Evolutionary conservation across 202 grass and related monocot species (phyloP).

Genomic region (Zoysia matrella): DNA sequence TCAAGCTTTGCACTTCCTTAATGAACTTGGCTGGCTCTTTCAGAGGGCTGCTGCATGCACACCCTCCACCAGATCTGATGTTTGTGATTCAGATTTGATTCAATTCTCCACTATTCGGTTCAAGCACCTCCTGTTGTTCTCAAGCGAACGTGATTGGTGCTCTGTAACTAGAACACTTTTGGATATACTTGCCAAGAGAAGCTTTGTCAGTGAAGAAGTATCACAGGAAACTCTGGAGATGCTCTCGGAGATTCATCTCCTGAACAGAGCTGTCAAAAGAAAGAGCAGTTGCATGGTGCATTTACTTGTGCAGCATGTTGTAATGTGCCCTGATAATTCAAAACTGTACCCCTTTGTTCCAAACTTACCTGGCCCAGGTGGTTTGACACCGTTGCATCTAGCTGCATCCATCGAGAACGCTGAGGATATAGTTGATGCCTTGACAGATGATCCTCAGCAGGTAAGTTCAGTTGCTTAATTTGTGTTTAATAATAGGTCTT

Average conservation of each 20-base stretch:
- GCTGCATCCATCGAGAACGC: conserved; percentile 57
- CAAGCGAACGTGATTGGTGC: too few species aligned
- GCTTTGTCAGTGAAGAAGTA: conserved; percentile 55
- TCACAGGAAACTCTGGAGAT: conserved; percentile 78
- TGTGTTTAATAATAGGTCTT: conserved; percentile 1
- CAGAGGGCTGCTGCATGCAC: conserved; percentile 30
- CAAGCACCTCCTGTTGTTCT: conserved; percentile 3
- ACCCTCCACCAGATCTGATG: conserved; percentile 28
- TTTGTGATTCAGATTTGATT: conserved; percentile 47
- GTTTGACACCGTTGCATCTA: conserved; percentile 83
- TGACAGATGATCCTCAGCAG: background rate
- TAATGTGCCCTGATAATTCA: conserved; percentile 59
- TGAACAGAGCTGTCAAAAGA: conserved; percentile 94
- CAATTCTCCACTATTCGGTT: conserved; percentile 79
- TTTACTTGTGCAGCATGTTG: background rate
- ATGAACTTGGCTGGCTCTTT: conserved; percentile 99
- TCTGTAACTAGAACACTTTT: conserved; percentile 57
- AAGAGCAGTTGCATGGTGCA: conserved; percentile 80
- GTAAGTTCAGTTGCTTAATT: conserved; percentile 43
- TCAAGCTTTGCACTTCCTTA: conserved; percentile 86
- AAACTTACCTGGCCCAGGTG: conserved; percentile 74
- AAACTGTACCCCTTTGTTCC: conserved; percentile 74
- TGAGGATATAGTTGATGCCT: too few species aligned
- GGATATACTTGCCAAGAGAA: conserved; percentile 81
- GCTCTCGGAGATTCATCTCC: conserved; percentile 76